phyloP scores from a whole-genome alignment of 495 filamentous ascomycete species.

The Penicillium flavigenum region DNA sequence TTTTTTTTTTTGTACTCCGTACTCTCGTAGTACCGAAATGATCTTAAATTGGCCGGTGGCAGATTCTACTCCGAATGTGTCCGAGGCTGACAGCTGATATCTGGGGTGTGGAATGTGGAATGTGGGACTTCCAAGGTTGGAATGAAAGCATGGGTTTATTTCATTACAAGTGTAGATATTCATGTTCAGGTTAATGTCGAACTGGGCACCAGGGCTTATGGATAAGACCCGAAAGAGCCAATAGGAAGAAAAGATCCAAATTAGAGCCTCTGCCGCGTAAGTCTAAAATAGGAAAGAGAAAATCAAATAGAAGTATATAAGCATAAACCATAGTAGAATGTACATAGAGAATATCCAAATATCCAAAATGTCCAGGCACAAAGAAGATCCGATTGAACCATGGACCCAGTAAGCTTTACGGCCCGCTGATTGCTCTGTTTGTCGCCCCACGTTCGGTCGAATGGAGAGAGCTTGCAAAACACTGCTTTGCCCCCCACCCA shows the following conservation, averaged over 20 bases:
- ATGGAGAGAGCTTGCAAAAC: slow-evolving; percentile 20
- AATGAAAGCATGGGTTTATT: neutral
- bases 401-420: slow-evolving; percentile 11
- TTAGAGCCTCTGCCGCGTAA: neutral
- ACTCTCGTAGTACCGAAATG: neutral
- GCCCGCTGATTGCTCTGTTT: slow-evolving; percentile 19
- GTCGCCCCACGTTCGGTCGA: slow-evolving; percentile 34
- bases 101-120: neutral
- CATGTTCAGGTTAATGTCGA: neutral
- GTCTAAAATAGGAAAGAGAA: neutral
- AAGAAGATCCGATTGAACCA: slow-evolving; percentile 2
- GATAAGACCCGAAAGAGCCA: neutral
- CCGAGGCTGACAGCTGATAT: neutral
- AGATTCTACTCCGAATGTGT: neutral
- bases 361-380: neutral
- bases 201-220: too few species aligned
- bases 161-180: neutral
- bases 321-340: neutral
- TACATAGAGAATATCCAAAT: neutral
- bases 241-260: neutral
- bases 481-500: slow-evolving; percentile 1
- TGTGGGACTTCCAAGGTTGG: neutral
- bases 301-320: neutral
- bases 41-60: neutral
- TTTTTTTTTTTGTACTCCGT: too few species aligned